Evolutionary conservation across 805 yeast species (phyloP), one percentile per base, ranked within the genome.

Genomic region (Pichia occidentalis): DNA sequence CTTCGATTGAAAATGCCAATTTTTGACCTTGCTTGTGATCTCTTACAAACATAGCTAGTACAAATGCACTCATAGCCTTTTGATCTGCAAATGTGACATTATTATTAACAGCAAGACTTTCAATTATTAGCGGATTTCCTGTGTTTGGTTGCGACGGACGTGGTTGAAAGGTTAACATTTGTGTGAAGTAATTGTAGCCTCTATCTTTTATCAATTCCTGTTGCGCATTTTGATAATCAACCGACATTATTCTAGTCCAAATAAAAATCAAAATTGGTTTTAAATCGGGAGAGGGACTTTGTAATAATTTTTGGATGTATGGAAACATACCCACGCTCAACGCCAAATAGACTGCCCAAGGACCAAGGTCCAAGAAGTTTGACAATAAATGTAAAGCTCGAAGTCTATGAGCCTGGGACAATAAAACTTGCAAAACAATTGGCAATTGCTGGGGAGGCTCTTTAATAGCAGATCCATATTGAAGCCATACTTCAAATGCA

Each of bases 241-340:
- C 94, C 3, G 97, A 88, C 92, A 92, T 86, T 17, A 92, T 86
- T 48, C 97, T 70, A 1, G 97, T 95, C 98, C 98, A 92, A 38
- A 92, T 92, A 52, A 90, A 92, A 2, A 92, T 92, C 40, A 92
- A 63, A 3, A 90, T 95, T 0, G 97, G 97, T 52, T 87, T 87
- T 42, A 92, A 67, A 53, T 92, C 97, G 20, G 85, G 94, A 0
- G 97, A 96, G 0, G 97, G 97, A 43, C 94, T 80, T 56, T 90
- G 97, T 24, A 92, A 63, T 17, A 92, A 68, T 51, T 88, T 86
- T 38, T 90, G 65, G 23, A 92, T 95, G 54, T 92, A 92, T 0
- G 97, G 97, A 60, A 90, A 92, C 22, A 92, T 90, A 17, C 97
- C 97, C 47, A 92, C 88, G 7, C 95, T 85, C 23, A 92, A 64